A percentile compares a stretch with the other conserved stretches of the same genome.
Conservation (phyloP, 148 eudicot species). For the Rhododendron ferrugineum region DNA sequence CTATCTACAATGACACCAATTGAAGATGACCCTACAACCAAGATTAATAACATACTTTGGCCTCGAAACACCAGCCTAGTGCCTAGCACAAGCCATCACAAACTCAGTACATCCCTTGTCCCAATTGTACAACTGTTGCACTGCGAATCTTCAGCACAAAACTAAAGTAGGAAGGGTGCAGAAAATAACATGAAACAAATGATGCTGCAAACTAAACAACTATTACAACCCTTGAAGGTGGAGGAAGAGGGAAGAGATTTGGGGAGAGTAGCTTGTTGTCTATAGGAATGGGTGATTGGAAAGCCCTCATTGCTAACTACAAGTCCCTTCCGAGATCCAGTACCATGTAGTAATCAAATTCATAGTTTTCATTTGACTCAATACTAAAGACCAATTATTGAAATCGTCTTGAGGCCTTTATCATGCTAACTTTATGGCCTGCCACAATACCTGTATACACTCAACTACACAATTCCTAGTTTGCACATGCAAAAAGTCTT, state of each 20-base stretch:
- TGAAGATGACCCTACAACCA: background rate
- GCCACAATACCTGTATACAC: background rate
- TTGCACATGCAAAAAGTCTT: background rate
- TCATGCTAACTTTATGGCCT: background rate
- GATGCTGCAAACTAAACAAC: background rate
- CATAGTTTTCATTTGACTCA: background rate
- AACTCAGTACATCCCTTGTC: background rate
- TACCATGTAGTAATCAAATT: background rate
- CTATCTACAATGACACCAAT: background rate
- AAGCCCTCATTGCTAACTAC: background rate
- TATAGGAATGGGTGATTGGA: background rate
- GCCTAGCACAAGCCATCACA: background rate
- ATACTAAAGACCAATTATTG: background rate
- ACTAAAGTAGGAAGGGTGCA: background rate
- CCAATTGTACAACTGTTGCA: background rate
- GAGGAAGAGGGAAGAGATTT: background rate
- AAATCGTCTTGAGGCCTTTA: background rate
- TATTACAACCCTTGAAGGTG: background rate
- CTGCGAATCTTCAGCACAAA: background rate
- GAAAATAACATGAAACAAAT: background rate
- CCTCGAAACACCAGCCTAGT: background rate
- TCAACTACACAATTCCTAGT: background rate
- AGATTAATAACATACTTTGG: background rate
- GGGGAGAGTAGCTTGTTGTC: background rate
- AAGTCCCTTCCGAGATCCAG: background rate